Evolutionary conservation across 2,329 filamentous ascomycete species (phyloP).

Genomic region (Fusarium pseudonygamai): DNA sequence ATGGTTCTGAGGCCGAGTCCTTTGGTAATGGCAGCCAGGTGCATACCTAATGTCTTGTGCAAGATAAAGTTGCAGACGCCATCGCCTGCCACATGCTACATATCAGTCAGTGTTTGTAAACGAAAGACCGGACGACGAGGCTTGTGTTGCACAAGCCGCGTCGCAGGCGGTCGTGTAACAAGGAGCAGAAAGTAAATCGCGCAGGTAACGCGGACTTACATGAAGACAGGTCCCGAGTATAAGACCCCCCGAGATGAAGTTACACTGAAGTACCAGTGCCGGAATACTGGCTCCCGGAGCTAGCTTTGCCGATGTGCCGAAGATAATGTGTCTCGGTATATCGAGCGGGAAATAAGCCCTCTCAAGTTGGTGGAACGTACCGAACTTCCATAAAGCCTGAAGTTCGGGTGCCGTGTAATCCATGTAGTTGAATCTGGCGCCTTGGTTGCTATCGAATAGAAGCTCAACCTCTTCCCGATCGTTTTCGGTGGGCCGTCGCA

Average conservation of each 20-base stretch:
- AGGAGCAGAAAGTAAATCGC: fast-evolving
- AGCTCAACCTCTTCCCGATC: conserved; percentile 11
- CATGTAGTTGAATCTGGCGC: conserved; percentile 5
- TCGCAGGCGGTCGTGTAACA: neutral
- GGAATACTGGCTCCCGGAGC: neutral
- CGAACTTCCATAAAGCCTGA: neutral
- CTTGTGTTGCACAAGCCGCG: neutral
- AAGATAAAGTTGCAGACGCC: conserved; percentile 10
- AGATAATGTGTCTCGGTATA: conserved; percentile 1
- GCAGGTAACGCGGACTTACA: neutral
- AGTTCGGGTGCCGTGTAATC: conserved; percentile 12
- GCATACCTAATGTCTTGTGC: conserved; percentile 2
- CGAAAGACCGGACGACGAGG: fast-evolving
- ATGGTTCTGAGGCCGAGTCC: neutral
- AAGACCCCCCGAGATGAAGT: conserved; percentile 7
- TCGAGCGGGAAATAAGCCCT: neutral
- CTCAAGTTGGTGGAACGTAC: conserved; percentile 5
- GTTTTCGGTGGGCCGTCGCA: neutral
- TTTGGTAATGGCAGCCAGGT: neutral
- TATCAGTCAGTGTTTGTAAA: neutral
- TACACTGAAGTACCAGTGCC: neutral
- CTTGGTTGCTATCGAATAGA: neutral
- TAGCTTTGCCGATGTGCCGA: conserved; percentile 6
- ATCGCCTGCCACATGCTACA: conserved; percentile 16
- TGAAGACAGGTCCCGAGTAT: conserved; percentile 9